These are phyloP conservation scores for Amylocystis lapponica DNA, from an alignment of 768 basidiomycete genomes.

Conservation along the genomic window DNA sequence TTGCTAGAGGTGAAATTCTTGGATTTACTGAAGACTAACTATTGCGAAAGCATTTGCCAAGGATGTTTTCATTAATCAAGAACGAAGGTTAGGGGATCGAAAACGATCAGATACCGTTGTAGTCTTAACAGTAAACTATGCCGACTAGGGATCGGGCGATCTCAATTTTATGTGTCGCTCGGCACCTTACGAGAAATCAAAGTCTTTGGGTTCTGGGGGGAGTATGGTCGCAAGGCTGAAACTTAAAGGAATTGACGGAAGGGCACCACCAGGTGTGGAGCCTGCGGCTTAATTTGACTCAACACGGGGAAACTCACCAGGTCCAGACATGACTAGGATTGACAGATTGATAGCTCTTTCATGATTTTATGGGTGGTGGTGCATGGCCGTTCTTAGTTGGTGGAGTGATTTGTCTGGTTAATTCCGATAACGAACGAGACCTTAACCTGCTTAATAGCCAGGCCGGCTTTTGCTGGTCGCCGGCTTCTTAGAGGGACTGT, in stretches of 20 bases:
- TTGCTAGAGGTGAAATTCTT: slow-evolving; percentile 85
- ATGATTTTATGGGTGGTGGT: slow-evolving; percentile 84
- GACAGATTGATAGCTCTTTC: slow-evolving; percentile 84
- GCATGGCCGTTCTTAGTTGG: slow-evolving; percentile 86
- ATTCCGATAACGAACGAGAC: slow-evolving; percentile 94
- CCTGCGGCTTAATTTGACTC: slow-evolving; percentile 85
- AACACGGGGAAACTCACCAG: slow-evolving; percentile 80
- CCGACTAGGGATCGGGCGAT: slow-evolving; percentile 70
- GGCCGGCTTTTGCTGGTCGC: slow-evolving; percentile 63
- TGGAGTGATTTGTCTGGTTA: slow-evolving; percentile 96
- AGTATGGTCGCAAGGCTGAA: slow-evolving; percentile 73
- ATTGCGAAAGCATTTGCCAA: slow-evolving; percentile 82
- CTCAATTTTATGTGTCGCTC: slow-evolving; percentile 67
- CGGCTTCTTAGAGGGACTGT: slow-evolving; percentile 85
- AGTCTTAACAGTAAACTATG: slow-evolving; percentile 84
- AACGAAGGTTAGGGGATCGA: slow-evolving; percentile 82
- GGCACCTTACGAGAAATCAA: slow-evolving; percentile 85
- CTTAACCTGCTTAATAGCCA: slow-evolving; percentile 91
- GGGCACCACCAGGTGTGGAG: slow-evolving; percentile 77
- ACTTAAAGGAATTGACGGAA: slow-evolving; percentile 83
- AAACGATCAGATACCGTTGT: slow-evolving; percentile 82
- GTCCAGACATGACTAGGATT: slow-evolving; percentile 73
- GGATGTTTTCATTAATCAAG: slow-evolving; percentile 84
- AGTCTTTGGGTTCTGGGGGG: slow-evolving; percentile 85
- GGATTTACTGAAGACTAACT: slow-evolving; percentile 77